Conservation (phyloP, 2,329 filamentous ascomycete genomes). For the Nemania sp. region DNA sequence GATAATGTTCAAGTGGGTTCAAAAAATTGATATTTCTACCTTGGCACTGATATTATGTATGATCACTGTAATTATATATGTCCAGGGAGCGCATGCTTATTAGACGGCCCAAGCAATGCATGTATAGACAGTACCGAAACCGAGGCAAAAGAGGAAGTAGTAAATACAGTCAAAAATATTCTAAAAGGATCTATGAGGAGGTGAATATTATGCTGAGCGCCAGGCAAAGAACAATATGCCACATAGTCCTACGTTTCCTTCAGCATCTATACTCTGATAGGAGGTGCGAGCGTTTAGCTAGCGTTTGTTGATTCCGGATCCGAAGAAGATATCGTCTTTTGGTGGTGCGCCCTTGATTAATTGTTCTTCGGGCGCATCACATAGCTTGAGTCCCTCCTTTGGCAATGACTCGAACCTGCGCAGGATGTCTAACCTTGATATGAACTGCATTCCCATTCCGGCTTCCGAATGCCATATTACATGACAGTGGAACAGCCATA, state of each 20-base stretch:
- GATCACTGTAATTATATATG: too few species aligned
- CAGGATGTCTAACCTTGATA: conserved; percentile 53
- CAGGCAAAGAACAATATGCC: not conserved
- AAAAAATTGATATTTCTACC: too few species aligned
- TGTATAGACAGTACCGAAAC: not conserved
- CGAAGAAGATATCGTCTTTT: conserved; percentile 52
- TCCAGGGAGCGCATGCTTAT: not conserved
- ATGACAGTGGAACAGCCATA: conserved; percentile 48
- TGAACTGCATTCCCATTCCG: conserved; percentile 46
- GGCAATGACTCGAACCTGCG: conserved; percentile 48
- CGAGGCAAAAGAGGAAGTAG: too few species aligned
- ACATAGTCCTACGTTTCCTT: not conserved
- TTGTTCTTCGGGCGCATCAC: conserved; percentile 46
- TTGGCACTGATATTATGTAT: too few species aligned
- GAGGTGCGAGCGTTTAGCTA: not conserved
- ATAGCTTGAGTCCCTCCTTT: conserved; percentile 49
- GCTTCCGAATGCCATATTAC: conserved; percentile 45
- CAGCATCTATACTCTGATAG: not conserved
- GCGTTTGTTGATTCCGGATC: conserved; percentile 32
- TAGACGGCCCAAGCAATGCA: not conserved
- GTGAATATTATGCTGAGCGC: not conserved
- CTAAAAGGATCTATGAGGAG: not conserved
- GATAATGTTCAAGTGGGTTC: too few species aligned
- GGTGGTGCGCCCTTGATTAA: conserved; percentile 53
- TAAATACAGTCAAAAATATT: not conserved